These are phyloP conservation scores for Sugiyamaella qingdaonensis DNA, from an alignment of 805 yeast genomes.

Conservation along the genomic window DNA sequence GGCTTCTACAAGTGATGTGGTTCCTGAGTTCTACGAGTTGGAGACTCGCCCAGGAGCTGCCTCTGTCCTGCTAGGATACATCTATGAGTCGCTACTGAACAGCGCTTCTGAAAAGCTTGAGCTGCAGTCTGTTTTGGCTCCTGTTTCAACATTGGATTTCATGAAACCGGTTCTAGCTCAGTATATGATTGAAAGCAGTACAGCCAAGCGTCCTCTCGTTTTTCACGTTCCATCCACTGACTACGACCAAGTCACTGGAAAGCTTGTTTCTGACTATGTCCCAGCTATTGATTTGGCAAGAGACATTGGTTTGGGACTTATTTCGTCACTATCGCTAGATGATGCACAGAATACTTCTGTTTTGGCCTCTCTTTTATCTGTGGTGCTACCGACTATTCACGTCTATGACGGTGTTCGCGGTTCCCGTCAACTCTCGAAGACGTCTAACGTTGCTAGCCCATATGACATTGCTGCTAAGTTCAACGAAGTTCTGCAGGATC, in stretches of 20 bases:
- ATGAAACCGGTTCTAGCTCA: constrained; percentile 58
- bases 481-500: constrained; percentile 2
- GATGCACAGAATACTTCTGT: constrained; percentile 69
- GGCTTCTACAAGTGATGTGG: constrained; percentile 49
- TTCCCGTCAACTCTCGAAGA: constrained; percentile 43
- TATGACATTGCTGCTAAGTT: constrained; percentile 26
- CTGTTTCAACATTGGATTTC: constrained; percentile 62
- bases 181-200: constrained; percentile 5
- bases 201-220: constrained; percentile 47
- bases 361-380: constrained; percentile 60
- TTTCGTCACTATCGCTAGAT: constrained; percentile 57
- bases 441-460: constrained; percentile 32
- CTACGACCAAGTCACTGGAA: constrained; percentile 50
- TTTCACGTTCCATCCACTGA: constrained; percentile 75
- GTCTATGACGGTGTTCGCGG: constrained; percentile 77
- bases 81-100: constrained; percentile 23
- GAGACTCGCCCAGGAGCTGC: constrained; percentile 86
- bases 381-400: constrained; percentile 58
- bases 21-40: constrained; percentile 52
- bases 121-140: constrained; percentile 45
- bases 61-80: constrained; percentile 69
- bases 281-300: constrained; percentile 60
- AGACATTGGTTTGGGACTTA: constrained; percentile 58
- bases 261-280: constrained; percentile 61
- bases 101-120: constrained; percentile 24